phyloP scores from a whole-genome alignment of 139 green algal genomes.

The Desmodesmus armatus region DNA sequence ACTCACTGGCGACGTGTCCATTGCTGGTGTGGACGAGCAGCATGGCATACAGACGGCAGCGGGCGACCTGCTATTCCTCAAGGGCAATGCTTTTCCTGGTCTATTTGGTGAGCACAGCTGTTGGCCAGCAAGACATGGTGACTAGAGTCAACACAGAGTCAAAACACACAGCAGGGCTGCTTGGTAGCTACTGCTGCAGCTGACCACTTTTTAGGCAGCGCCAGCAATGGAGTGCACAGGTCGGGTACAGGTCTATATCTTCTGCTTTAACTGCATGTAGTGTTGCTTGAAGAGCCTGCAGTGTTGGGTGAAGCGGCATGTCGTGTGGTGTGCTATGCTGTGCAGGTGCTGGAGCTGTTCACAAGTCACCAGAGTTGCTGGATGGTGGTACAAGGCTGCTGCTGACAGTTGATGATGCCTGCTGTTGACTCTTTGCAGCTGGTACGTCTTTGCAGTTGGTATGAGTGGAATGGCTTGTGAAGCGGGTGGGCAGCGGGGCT shows the following conservation, averaged over 20 bases:
- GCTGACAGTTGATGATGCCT: neutral
- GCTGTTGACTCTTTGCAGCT: neutral
- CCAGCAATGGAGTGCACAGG: neutral
- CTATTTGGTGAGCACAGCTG: constrained; percentile 4
- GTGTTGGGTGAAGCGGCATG: neutral
- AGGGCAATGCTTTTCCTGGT: constrained; percentile 49
- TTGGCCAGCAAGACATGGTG: neutral
- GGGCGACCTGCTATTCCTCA: constrained; percentile 56
- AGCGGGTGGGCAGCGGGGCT: too few species aligned
- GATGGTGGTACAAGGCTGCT: constrained; percentile 19
- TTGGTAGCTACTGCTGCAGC: neutral
- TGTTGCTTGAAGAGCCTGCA: neutral
- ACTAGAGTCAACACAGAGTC: neutral
- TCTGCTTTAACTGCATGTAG: neutral
- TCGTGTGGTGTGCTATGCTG: neutral
- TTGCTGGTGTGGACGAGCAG: constrained; percentile 39
- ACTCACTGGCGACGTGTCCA: constrained; percentile 12
- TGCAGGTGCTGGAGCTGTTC: constrained; percentile 36
- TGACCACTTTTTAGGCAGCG: neutral
- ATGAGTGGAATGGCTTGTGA: too few species aligned
- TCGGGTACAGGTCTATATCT: neutral
- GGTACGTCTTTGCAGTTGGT: too few species aligned
- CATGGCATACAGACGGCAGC: constrained; percentile 28
- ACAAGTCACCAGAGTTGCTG: constrained; percentile 20
- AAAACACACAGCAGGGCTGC: neutral